Conservation (phyloP, 1,284 basidiomycete genomes). For the Rhodotorula glutinis region DNA sequence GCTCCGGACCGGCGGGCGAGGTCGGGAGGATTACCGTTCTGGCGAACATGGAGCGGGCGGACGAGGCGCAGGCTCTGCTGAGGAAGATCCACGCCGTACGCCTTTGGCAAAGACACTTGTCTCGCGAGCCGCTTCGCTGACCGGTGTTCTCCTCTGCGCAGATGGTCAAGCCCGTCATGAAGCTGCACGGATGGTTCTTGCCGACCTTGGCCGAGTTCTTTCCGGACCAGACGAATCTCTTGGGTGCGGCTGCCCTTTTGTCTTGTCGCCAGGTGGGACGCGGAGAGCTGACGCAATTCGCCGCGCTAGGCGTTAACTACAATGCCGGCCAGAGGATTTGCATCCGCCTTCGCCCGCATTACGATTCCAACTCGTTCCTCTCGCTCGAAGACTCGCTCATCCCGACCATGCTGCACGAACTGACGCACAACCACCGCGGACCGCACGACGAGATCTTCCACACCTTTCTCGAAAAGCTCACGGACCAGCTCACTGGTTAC, state of each 20-base stretch:
- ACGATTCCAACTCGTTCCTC: conserved; percentile 67
- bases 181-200: conserved; percentile 60
- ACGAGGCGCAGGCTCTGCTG: no score
- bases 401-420: conserved; percentile 84
- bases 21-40: no score
- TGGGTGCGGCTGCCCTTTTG: conserved; percentile 55
- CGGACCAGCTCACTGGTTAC: conserved; percentile 75
- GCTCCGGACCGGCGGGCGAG: no score
- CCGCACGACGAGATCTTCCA: conserved; percentile 78
- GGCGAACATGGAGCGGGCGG: not conserved
- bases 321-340: conserved; percentile 75
- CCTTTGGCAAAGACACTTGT: no score
- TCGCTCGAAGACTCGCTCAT: conserved; percentile 60
- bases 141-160: not conserved
- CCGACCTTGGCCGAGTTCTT: conserved; percentile 83
- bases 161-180: conserved; percentile 83
- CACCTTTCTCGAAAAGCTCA: conserved; percentile 68
- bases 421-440: conserved; percentile 79
- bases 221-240: conserved; percentile 65
- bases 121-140: no score
- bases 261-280: not conserved
- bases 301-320: conserved; percentile 51
- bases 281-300: no score
- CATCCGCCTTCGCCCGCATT: conserved; percentile 68
- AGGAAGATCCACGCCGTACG: no score